Base-by-base conservation (phyloP, 2,329 filamentous ascomycete genomes). In the Plenodomus tracheiphilus region DNA sequence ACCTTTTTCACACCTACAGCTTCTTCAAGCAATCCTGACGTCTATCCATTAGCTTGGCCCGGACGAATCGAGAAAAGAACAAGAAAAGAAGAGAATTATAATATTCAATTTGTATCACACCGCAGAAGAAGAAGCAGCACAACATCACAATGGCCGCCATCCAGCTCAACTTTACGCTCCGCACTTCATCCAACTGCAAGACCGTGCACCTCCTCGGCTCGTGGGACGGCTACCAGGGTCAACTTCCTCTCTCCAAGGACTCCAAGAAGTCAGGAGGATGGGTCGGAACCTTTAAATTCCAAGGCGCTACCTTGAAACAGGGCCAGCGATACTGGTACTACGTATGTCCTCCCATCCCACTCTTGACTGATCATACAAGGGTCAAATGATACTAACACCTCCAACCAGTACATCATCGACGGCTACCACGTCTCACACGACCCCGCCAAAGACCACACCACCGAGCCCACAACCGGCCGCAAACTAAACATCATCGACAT, bases 321-420 rank as follows among this genome's bases (percentile, higher is more conserved):
- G 91, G 93, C 73, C 86, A 90, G 74, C 87, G 93, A 73, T 97
- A 97, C 85, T 99, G 94, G 94, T 99, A 97, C 86, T 99, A 99
- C 85, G 77, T 79, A 72, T 58, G 77, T 74, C 40, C 38, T n/a
- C n/a, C n/a, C n/a, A n/a, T n/a, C n/a, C n/a, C n/a, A n/a, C n/a
- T 40, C 17, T 19, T 36, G 32, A 22, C 38, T 16, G 39, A 11
- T 2, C 37, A n/a, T 11, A 13, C 19, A 11, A 9, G 35, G 40
- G 3, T 17, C 42, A 75, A 71, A 22, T 4, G 13, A 15, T 22
- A 20, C 47, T 54, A 47, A 53, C 47, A 45, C 25, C 2, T 16
- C 5, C 34, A 18, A 7, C 8, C 43, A 61, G 54, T 99, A 97
- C 83, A 97, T 97, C 85, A 94, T 97, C 75, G 94, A 99, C 75